These are phyloP conservation scores for Acrasis kona DNA, from an alignment of 78 protist genomes.

Conservation along the genomic window DNA sequence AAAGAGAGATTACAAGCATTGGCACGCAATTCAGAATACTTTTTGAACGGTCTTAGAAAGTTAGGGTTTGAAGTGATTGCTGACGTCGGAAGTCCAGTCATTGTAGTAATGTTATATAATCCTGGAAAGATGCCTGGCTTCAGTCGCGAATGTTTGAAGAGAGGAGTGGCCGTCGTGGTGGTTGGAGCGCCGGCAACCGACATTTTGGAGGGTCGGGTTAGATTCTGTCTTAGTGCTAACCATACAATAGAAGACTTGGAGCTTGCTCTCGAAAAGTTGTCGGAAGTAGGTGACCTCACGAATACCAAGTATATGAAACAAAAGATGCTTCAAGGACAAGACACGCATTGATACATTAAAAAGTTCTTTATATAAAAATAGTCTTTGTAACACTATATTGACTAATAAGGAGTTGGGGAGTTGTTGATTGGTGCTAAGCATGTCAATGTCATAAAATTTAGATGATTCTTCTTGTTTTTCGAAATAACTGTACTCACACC, in stretches of 20 bases:
- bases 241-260: constrained; percentile 81
- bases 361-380: too few species aligned
- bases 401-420: too few species aligned
- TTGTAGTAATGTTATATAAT: constrained; percentile 86
- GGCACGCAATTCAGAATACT: constrained; percentile 55
- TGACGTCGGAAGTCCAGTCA: constrained; percentile 80
- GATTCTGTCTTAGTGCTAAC: constrained; percentile 93
- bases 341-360: too few species aligned
- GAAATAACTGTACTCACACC: too few species aligned
- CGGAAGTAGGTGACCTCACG: constrained; percentile 33
- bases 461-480: too few species aligned
- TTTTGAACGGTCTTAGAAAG: constrained; percentile 45
- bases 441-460: too few species aligned
- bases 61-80: constrained; percentile 34
- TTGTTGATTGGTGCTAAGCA: too few species aligned
- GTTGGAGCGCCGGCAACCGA: constrained; percentile 99
- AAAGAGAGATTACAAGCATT: constrained; percentile 40
- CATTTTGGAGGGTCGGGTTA: constrained; percentile 68
- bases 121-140: constrained; percentile 80
- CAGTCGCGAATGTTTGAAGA: constrained; percentile 53
- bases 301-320: too few species aligned
- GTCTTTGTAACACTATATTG: too few species aligned
- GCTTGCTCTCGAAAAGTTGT: constrained; percentile 40
- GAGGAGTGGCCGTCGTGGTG: constrained; percentile 89
- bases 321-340: too few species aligned